phyloP scores from a whole-genome alignment of 192 early-diverging fungal genomes.

The Coemansia sp. region DNA sequence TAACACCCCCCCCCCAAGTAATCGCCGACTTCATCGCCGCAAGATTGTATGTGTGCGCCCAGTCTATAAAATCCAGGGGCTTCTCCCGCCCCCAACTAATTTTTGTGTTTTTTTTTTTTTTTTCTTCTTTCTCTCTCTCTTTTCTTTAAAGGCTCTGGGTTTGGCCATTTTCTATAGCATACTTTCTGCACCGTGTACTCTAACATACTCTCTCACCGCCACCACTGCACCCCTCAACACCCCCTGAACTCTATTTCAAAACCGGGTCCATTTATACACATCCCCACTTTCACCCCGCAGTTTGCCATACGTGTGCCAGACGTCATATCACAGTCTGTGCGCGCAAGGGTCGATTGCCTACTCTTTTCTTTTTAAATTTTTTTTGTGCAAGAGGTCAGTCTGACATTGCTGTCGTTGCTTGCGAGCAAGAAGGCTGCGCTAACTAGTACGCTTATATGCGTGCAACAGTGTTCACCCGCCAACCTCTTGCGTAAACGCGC shows the following conservation, averaged over 20 bases:
- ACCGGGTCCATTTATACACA: neutral
- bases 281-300: neutral
- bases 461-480: neutral
- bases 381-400: neutral
- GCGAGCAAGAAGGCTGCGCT: neutral
- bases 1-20: neutral
- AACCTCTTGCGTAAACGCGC: neutral
- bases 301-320: neutral
- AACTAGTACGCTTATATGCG: neutral
- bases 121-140: neutral
- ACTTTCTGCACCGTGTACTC: neutral
- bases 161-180: neutral
- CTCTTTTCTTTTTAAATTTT: neutral
- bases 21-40: conserved; percentile 4
- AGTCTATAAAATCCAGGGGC: neutral
- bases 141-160: neutral
- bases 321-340: neutral
- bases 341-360: neutral
- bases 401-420: neutral
- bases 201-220: neutral
- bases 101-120: neutral
- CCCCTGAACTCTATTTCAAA: neutral
- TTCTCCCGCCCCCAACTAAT: neutral
- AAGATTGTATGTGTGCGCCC: neutral
- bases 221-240: neutral